These are phyloP conservation scores for Rhododendron griersonianum DNA, from an alignment of 148 eudicot genomes.

Conservation along the genomic window DNA sequence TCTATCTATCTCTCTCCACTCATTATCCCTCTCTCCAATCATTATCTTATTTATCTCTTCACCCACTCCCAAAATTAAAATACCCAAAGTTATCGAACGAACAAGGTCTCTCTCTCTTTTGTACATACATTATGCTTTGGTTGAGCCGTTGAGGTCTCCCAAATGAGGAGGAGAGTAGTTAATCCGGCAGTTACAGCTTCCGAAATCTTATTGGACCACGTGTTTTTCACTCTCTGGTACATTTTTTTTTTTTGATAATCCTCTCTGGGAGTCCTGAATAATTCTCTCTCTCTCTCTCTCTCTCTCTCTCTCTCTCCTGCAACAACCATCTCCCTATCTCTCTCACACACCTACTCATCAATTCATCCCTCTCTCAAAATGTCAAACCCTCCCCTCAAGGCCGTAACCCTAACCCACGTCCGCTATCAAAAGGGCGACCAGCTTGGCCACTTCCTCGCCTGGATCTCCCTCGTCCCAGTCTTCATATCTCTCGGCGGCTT, in stretches of 20 bases:
- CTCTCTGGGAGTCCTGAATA: too few relatives aligned
- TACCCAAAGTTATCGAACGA: too few relatives aligned
- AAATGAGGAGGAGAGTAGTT: not conserved
- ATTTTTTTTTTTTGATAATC: too few relatives aligned
- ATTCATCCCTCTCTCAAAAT: constrained; percentile 7
- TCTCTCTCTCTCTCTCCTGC: not conserved
- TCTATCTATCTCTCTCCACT: too few relatives aligned
- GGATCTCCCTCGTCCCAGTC: constrained; percentile 81
- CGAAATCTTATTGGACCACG: not conserved
- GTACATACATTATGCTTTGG: too few relatives aligned
- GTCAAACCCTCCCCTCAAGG: constrained; percentile 44
- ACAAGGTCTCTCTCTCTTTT: too few relatives aligned
- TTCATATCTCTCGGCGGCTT: constrained; percentile 86
- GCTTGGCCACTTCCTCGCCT: constrained; percentile 71
- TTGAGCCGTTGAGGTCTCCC: too few relatives aligned
- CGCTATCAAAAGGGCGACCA: constrained; percentile 74
- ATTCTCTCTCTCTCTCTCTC: not conserved
- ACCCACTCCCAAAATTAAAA: too few relatives aligned
- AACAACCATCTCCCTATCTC: not conserved
- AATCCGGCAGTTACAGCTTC: not conserved
- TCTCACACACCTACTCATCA: not conserved
- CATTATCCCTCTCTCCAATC: too few relatives aligned
- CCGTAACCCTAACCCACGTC: constrained; percentile 84
- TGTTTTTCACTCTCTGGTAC: not conserved
- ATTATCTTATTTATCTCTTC: too few relatives aligned